Percentiles rank a stretch among this genome's conserved stretches.
Evolutionary conservation across 202 grass and related monocot genomes (phyloP).

Genomic region (Hordeum pubiflorum): DNA sequence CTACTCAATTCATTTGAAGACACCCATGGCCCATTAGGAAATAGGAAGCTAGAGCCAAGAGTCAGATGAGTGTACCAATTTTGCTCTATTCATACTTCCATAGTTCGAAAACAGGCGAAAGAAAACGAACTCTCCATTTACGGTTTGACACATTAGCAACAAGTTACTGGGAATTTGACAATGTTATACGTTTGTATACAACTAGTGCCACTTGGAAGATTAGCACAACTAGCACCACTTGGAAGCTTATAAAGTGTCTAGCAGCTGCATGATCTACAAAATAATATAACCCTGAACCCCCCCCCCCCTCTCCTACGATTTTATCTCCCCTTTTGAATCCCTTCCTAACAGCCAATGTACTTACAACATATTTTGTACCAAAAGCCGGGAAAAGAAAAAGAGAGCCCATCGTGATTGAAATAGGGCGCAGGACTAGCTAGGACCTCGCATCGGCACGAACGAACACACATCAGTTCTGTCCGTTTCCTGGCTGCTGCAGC

Average conservation of each 20-base stretch:
- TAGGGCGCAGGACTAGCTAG: no score
- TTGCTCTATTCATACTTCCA: neutral
- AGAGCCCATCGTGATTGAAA: no score
- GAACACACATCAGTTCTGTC: no score
- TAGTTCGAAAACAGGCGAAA: neutral
- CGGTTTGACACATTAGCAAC: neutral
- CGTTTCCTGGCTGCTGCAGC: no score
- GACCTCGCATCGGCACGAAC: no score
- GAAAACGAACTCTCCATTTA: neutral
- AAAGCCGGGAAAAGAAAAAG: no score
- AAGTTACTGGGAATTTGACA: neutral
- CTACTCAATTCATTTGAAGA: neutral
- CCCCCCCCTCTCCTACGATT: no score
- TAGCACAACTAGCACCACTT: neutral
- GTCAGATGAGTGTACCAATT: neutral
- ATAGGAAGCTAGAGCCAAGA: neutral
- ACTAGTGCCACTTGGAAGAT: neutral
- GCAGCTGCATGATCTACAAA: neutral
- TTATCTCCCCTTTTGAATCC: no score
- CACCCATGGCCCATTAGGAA: neutral
- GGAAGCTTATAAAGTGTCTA: neutral
- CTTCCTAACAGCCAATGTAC: no score
- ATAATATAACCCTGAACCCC: neutral
- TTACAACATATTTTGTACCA: no score
- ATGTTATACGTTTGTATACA: neutral